A percentile compares a stretch with the other conserved stretches of the same genome.
These are phyloP conservation scores for Trichophyton rubrum DNA, from an alignment of 2,329 filamentous ascomycete genomes.

Conservation along the genomic window DNA sequence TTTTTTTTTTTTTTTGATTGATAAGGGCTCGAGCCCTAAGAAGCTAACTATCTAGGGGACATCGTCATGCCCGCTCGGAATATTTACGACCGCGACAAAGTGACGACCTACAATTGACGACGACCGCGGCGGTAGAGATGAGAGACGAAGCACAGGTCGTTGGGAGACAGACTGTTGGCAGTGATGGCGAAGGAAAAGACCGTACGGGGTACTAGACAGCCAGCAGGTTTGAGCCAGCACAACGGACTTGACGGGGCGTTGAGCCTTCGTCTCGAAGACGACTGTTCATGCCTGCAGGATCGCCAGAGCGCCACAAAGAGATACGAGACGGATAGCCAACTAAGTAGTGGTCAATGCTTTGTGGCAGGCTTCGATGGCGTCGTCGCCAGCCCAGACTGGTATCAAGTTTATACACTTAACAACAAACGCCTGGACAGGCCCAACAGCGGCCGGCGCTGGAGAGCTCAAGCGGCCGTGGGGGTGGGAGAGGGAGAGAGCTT, in stretches of 20 bases:
- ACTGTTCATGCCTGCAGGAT: neutral
- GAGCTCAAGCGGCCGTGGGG: neutral
- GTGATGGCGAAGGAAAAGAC: neutral
- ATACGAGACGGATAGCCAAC: neutral
- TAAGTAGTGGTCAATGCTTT: slow-evolving; percentile 4
- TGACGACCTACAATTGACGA: neutral
- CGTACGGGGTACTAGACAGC: neutral
- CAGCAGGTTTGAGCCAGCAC: neutral
- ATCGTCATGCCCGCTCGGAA: neutral
- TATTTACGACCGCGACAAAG: neutral
- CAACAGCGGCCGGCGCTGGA: neutral
- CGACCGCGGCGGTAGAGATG: no score
- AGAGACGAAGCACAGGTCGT: neutral
- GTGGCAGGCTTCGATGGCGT: neutral
- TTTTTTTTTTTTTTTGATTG: slow-evolving; percentile 5
- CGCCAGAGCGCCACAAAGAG: neutral
- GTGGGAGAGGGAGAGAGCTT: neutral
- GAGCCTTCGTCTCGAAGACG: neutral
- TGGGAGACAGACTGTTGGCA: neutral
- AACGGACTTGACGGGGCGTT: neutral
- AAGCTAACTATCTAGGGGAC: neutral
- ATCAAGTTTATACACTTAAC: no score
- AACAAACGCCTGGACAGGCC: no score
- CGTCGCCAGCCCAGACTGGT: neutral
- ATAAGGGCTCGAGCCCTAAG: slow-evolving; percentile 4